Conservation (phyloP, 2,329 filamentous ascomycete species). For the Teratosphaeria gauchensis region DNA sequence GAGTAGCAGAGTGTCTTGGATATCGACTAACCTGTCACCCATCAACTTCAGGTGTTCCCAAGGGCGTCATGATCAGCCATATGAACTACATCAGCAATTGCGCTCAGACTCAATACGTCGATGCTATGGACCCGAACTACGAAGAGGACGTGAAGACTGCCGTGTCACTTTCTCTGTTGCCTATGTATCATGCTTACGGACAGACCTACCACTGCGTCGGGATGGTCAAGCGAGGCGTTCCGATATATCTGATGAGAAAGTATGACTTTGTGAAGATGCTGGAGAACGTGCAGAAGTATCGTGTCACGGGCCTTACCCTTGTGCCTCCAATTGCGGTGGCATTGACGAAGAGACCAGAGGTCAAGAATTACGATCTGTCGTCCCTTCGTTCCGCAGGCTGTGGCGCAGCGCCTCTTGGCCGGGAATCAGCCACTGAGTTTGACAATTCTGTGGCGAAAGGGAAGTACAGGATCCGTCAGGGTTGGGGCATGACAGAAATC, state of each 20-base stretch:
- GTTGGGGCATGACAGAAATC: constrained; percentile 80
- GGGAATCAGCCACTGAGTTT: constrained; percentile 40
- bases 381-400: constrained; percentile 50
- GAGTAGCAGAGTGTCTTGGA: too few species aligned
- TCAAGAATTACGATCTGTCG: constrained; percentile 57
- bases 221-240: constrained; percentile 43
- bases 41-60: constrained; percentile 52
- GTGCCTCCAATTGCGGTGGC: constrained; percentile 69
- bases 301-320: constrained; percentile 55
- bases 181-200: constrained; percentile 50
- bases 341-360: constrained; percentile 61
- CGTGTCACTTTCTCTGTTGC: constrained; percentile 57
- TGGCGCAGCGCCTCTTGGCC: constrained; percentile 57
- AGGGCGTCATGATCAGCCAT: constrained; percentile 77
- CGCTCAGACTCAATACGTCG: constrained; percentile 46
- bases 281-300: constrained; percentile 55
- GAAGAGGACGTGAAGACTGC: constrained; percentile 33
- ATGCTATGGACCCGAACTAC: constrained; percentile 40
- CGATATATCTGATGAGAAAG: constrained; percentile 67
- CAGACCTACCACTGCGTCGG: constrained; percentile 62
- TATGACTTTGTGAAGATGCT: constrained; percentile 70
- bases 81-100: constrained; percentile 65
- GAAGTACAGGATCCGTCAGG: constrained; percentile 48
- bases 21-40: too few species aligned
- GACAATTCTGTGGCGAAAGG: constrained; percentile 46